Evolutionary conservation across 768 basidiomycete species (phyloP), one percentile per base, ranked within the genome.

Genomic region (Lenzites betulinus): DNA sequence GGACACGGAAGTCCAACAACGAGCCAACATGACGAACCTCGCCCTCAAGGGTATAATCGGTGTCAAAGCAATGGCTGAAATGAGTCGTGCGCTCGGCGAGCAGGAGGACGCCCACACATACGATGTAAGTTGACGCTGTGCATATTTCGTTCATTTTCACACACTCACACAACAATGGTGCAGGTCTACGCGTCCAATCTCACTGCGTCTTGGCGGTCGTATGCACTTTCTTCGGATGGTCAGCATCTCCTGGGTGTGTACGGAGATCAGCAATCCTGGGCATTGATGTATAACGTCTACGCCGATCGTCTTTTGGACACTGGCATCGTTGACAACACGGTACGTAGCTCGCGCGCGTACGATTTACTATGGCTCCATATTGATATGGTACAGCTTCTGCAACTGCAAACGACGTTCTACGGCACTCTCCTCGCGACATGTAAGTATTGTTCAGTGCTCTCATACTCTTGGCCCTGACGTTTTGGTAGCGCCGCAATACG

Each of bases 11-110:
- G 38, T 23, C 22, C 23, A 6, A 25, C 38, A 9, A 11, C 47
- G 12, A 2, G 47, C 67, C 3, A 68, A 68, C 46, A 60, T 63
- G 67, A 66, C 65, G 18, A 68, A 68, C 51, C 56, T 68, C 7
- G 63, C 61, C 0, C 54, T 68, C 51, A 68, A 68, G 43, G 67
- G 67, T 3, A 68, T 68, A 54, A 68, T 68, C 12, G 67, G 57
- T 9, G 55, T 68, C 23, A 46, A 66, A 36, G 63, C 67, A 2
- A 68, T 68, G 67, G 56, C 65, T 1, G 61, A 64, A 49, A 68
- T 68, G 15, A 60, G 63, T 22, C 30, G 54, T 1, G 67, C 55
- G 1, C 6, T 64, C 16, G 58, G 59, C 11, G 25, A 60, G 30
- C 39, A 44, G 15, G 28, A 43, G 22, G 63, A 66, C 41, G 60